Conservation (phyloP, 2,329 filamentous ascomycete genomes). For the Trichoderma sp. region DNA sequence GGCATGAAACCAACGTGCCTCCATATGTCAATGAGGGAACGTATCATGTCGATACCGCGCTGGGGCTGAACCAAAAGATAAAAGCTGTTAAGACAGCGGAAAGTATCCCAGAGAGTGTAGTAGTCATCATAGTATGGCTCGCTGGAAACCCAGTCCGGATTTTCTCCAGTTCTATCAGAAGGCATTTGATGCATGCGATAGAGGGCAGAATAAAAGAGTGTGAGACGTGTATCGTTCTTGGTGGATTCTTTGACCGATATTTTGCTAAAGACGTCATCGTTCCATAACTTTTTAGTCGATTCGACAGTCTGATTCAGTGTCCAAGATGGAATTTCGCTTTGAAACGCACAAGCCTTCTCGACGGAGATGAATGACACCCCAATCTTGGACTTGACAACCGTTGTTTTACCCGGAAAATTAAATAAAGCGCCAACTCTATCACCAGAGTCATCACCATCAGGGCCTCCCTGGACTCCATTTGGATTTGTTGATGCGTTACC, state of each 20-base stretch:
- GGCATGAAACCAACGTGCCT: constrained; percentile 52
- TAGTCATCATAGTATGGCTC: constrained; percentile 61
- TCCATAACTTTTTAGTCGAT: constrained; percentile 44
- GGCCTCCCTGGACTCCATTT: constrained; percentile 50
- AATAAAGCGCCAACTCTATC: constrained; percentile 53
- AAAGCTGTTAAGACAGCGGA: constrained; percentile 42
- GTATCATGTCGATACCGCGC: constrained; percentile 30
- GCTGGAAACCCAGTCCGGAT: constrained; percentile 50
- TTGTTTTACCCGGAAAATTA: constrained; percentile 38
- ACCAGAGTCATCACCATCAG: constrained; percentile 49
- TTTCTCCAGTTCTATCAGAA: constrained; percentile 58
- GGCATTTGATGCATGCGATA: constrained; percentile 62
- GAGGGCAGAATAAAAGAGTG: constrained; percentile 55
- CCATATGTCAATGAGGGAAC: constrained; percentile 58
- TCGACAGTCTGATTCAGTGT: constrained; percentile 39
- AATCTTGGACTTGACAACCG: constrained; percentile 46
- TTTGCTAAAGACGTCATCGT: constrained; percentile 42
- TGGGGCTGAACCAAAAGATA: constrained; percentile 15
- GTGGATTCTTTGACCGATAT: constrained; percentile 36
- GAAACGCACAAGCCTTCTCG: constrained; percentile 48
- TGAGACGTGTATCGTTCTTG: constrained; percentile 46
- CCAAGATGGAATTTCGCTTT: constrained; percentile 43
- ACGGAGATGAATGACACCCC: constrained; percentile 50
- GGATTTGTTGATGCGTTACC: constrained; percentile 47
- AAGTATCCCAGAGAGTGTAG: constrained; percentile 56